These are phyloP conservation scores for Goffeauzyma gilvescens DNA, from an alignment of 768 basidiomycete species.

Conservation along the genomic window DNA sequence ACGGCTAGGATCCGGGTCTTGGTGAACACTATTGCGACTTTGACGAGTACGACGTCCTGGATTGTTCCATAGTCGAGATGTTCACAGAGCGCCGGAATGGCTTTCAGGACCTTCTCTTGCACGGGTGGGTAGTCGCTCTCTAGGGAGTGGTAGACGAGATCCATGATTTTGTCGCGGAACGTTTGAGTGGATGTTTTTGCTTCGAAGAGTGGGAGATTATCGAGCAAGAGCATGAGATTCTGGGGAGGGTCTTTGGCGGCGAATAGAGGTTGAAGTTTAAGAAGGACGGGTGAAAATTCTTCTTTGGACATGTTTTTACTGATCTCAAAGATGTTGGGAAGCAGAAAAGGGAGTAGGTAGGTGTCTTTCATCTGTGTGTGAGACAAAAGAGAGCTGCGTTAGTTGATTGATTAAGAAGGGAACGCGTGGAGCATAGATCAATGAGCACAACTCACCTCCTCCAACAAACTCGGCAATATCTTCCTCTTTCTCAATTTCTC, in stretches of 20 bases:
- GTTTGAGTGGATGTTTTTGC: conserved; percentile 68
- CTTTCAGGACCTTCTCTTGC: conserved; percentile 71
- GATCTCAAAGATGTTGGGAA: conserved; percentile 88
- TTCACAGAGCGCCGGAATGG: conserved; percentile 74
- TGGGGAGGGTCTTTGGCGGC: conserved; percentile 84
- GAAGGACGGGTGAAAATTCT: conserved; percentile 71
- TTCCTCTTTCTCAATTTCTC: conserved; percentile 72
- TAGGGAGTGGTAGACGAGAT: conserved; percentile 82
- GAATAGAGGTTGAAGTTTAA: conserved; percentile 76
- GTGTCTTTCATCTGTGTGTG: conserved; percentile 50
- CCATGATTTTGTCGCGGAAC: conserved; percentile 86
- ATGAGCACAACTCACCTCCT: conserved; percentile 51
- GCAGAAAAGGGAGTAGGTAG: conserved; percentile 76
- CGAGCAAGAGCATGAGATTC: conserved; percentile 52
- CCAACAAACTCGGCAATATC: conserved; percentile 73
- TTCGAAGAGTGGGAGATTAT: conserved; percentile 70
- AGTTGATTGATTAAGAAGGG: not conserved
- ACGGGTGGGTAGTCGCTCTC: conserved; percentile 86
- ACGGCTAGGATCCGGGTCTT: conserved; percentile 75
- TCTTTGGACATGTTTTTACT: conserved; percentile 52
- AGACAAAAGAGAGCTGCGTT: not conserved
- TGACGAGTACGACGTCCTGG: conserved; percentile 70
- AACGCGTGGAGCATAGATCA: too few species aligned
- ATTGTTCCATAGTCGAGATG: conserved; percentile 89
- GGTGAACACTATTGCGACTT: conserved; percentile 84